Base-by-base conservation (phyloP, 805 yeast genomes). In the Candida dendrica region DNA sequence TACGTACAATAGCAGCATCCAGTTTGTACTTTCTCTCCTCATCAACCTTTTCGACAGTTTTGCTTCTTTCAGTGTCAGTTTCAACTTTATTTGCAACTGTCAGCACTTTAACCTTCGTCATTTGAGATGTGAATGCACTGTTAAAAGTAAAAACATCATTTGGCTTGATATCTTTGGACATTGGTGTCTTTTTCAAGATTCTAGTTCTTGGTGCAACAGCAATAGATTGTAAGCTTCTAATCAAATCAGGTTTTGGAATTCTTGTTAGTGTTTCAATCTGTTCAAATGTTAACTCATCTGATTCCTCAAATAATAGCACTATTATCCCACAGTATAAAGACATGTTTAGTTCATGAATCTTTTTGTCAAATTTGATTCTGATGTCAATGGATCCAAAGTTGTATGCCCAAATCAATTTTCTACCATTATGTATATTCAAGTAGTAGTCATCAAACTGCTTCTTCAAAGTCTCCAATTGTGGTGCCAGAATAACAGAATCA, bases 1-100 rank as follows among this genome's bases (percentile, higher is more conserved):
- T 77, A 40, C 96, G 71, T 5, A 89, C 95, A 42, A 89, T 74
- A 0, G 95, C 93, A 1, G 96, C 95, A 56, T 86, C 93, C 3
- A 84, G 67, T 53, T 81, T 85, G 42, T 72, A 70, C 44, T 77
- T 71, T 43, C 95, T 69, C 4, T 87, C 78, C 49, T 75, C 81
- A 33, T 72, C 71, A 26, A 87, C 67, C 31, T 68, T 63, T n/a
- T 71, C 71, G 57, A 79, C 63, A 0, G 85, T 81, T 41, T 71
- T 71, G 6, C 37, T 43, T 41, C 55, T 43, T 42, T 51, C 59
- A 11, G 39, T 20, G 43, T 77, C 83, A 37, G 70, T 71, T 46
- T 77, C 87, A 3, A 63, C 56, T 40, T 68, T 72, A 8, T 64
- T 58, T 2, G 62, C 53, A 38, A 64, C 87, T 0, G 93, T 81